A percentile compares a stretch with the other conserved stretches of the same genome.
Conservation (phyloP, 2,329 filamentous ascomycete species). For the Fusarium chaquense region DNA sequence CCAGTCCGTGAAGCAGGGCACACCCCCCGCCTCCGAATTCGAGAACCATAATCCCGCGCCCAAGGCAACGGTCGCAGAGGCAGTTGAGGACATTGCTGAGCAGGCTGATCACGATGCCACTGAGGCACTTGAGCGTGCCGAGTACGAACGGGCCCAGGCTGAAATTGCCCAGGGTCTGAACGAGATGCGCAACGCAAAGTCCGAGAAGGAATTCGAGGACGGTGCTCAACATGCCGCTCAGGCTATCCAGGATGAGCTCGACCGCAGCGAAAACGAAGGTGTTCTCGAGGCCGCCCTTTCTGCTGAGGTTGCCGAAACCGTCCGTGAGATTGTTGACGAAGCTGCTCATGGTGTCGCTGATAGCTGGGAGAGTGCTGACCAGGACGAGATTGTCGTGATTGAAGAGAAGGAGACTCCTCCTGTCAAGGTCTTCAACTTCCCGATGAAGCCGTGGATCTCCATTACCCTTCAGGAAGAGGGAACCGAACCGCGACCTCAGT, state of each 20-base stretch:
- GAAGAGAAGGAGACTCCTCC: conserved; percentile 74
- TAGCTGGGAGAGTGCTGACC: conserved; percentile 90
- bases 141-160: conserved; percentile 62
- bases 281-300: conserved; percentile 63
- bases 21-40: conserved; percentile 50
- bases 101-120: conserved; percentile 68
- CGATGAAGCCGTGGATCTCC: conserved; percentile 95
- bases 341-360: conserved; percentile 75
- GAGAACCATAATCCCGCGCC: conserved; percentile 56
- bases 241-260: conserved; percentile 65
- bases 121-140: conserved; percentile 71
- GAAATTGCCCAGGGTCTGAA: conserved; percentile 61
- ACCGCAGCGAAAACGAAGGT: conserved; percentile 65
- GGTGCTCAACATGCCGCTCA: conserved; percentile 60
- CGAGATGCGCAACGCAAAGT: conserved; percentile 63
- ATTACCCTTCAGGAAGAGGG: conserved; percentile 77
- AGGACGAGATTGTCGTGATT: conserved; percentile 72
- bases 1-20: conserved; percentile 46
- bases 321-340: conserved; percentile 57
- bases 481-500: conserved; percentile 68
- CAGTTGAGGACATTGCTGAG: conserved; percentile 73
- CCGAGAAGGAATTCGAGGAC: conserved; percentile 66
- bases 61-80: conserved; percentile 77
- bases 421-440: conserved; percentile 92
- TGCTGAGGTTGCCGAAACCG: conserved; percentile 56